These are phyloP conservation scores for Saccharomyces hybrid DNA, from an alignment of 1,139 yeast genomes.

Conservation along the genomic window DNA sequence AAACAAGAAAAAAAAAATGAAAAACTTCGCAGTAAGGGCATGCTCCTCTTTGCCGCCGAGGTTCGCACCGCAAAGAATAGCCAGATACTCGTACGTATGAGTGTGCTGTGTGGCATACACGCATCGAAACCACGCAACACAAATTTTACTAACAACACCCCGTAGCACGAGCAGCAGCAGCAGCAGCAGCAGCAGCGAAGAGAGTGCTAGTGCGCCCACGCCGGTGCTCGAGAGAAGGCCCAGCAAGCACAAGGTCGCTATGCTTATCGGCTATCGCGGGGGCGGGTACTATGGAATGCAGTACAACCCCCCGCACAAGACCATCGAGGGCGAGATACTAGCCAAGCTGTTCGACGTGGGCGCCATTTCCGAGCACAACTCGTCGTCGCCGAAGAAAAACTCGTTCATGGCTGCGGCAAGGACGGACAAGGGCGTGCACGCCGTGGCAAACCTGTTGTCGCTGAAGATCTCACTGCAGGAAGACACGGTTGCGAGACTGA, in stretches of 20 bases:
- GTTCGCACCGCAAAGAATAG: not conserved
- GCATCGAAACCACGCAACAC: not conserved
- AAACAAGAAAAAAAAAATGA: not conserved
- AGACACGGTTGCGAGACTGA: conserved; percentile 58
- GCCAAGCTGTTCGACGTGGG: conserved; percentile 80
- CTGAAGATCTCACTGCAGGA: conserved; percentile 77
- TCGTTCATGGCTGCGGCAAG: conserved; percentile 93
- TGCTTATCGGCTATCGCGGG: conserved; percentile 90
- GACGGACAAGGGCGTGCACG: conserved; percentile 98
- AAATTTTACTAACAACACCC: not conserved
- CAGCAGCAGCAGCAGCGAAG: not conserved
- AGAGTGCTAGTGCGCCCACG: not conserved
- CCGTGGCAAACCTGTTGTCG: conserved; percentile 58
- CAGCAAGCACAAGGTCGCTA: conserved; percentile 57
- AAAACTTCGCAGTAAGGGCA: not conserved
- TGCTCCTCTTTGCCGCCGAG: not conserved
- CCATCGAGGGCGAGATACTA: conserved; percentile 90
- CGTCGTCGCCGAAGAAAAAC: conserved; percentile 79
- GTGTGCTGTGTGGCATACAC: not conserved
- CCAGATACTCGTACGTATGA: not conserved
- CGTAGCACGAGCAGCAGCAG: not conserved
- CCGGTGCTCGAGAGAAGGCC: not conserved
- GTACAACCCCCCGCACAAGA: conserved; percentile 76
- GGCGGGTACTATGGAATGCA: conserved; percentile 98
- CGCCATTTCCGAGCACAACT: conserved; percentile 79